Conservation (phyloP, 805 yeast genomes). For the Hanseniaspora pseudoguilliermondii region DNA sequence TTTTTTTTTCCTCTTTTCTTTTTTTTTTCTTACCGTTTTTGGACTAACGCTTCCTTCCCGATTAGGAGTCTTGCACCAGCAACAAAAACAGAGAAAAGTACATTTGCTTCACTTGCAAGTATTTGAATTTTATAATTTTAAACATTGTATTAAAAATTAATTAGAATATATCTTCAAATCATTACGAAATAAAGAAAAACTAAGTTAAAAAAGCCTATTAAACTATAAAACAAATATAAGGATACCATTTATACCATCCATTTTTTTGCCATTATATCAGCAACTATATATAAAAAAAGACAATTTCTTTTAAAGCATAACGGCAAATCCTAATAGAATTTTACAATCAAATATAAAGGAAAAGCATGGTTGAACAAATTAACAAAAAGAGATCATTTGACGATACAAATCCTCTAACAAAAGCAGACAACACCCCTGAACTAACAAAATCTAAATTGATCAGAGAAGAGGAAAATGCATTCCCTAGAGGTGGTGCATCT, state of each 20-base stretch:
- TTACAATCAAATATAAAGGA: slow-evolving; percentile 14
- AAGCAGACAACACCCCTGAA: slow-evolving; percentile 31
- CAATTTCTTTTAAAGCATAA: neutral
- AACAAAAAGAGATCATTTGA: slow-evolving; percentile 22
- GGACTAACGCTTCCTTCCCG: too few relatives aligned
- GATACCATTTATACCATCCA: neutral
- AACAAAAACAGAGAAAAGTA: too few relatives aligned
- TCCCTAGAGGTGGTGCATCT: slow-evolving; percentile 94
- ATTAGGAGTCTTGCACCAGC: too few relatives aligned
- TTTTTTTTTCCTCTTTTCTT: neutral
- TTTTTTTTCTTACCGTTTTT: neutral
- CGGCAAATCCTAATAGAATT: too few relatives aligned
- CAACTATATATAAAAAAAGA: neutral
- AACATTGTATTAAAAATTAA: too few relatives aligned
- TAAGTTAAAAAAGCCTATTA: too few relatives aligned
- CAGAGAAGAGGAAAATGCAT: slow-evolving; percentile 32
- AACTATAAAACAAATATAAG: too few relatives aligned
- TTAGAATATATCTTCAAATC: too few relatives aligned
- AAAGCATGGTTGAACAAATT: neutral
- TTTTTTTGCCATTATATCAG: neutral
- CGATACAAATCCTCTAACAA: slow-evolving; percentile 30
- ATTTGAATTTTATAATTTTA: too few relatives aligned
- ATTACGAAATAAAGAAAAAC: too few relatives aligned
- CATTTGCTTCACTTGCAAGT: too few relatives aligned
- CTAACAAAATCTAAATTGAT: slow-evolving; percentile 29